Conservation (phyloP, 257 asterid species). For the Solanum acaule region DNA sequence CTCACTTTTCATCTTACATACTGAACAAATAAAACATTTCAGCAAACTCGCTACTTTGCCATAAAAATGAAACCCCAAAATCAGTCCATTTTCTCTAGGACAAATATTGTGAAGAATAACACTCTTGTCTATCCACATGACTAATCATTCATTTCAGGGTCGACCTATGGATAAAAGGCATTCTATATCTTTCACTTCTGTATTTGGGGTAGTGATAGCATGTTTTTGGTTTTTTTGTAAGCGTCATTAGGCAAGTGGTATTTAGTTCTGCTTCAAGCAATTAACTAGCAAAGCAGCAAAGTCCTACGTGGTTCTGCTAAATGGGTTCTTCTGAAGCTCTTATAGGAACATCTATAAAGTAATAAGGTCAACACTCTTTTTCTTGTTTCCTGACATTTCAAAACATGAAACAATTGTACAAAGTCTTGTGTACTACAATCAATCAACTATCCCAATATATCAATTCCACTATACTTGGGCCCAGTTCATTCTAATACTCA, state of each 20-base stretch:
- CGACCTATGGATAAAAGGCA: neutral
- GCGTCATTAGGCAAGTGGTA: neutral
- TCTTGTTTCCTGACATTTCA: neutral
- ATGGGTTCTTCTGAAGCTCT: neutral
- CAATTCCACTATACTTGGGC: neutral
- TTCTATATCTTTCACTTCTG: neutral
- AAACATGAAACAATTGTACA: neutral
- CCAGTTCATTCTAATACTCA: neutral
- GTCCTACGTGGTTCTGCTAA: neutral
- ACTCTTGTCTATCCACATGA: neutral
- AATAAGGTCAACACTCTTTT: neutral
- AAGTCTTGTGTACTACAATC: neutral
- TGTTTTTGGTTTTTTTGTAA: neutral
- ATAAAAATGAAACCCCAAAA: neutral
- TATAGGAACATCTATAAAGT: neutral
- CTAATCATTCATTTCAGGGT: neutral
- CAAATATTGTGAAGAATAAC: neutral
- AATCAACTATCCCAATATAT: neutral
- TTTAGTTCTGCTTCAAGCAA: neutral
- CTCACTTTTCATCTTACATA: neutral
- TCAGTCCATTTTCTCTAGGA: neutral
- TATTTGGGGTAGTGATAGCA: neutral
- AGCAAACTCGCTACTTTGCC: neutral
- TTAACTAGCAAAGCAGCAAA: neutral
- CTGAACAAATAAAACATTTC: neutral